Conservation (phyloP, 2,329 filamentous ascomycete genomes). For the Simplicillium sp. region DNA sequence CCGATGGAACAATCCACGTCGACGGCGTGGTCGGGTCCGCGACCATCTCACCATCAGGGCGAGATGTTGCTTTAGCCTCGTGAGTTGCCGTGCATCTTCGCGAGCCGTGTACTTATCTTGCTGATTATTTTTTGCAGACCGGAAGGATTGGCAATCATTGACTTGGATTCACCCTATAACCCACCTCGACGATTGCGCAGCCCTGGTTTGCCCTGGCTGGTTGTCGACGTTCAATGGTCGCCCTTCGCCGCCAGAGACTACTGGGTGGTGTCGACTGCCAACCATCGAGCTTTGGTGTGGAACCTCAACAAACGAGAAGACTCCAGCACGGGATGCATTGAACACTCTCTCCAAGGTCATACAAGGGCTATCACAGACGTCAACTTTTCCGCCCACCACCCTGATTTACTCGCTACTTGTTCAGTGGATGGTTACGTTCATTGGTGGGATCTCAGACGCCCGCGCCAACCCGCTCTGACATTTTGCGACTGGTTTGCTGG, state of each 20-base stretch:
- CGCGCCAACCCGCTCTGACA: constrained; percentile 63
- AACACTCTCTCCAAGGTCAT: constrained; percentile 77
- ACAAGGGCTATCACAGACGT: constrained; percentile 89
- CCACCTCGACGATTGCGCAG: constrained; percentile 72
- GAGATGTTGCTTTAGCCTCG: constrained; percentile 85
- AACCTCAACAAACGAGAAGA: constrained; percentile 76
- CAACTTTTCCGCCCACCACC: constrained; percentile 90
- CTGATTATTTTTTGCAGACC: constrained; percentile 26
- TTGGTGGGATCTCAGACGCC: constrained; percentile 77
- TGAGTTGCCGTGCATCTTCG: constrained; percentile 28
- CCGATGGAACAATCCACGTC: constrained; percentile 75
- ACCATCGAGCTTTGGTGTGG: constrained; percentile 91
- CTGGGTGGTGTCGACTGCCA: constrained; percentile 90
- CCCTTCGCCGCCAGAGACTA: constrained; percentile 83
- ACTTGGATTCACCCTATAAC: constrained; percentile 82
- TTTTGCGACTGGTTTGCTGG: constrained; percentile 93
- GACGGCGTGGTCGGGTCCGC: constrained; percentile 78
- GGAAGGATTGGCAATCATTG: constrained; percentile 82
- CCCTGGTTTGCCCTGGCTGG: constrained; percentile 85
- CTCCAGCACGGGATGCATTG: constrained; percentile 60
- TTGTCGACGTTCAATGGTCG: constrained; percentile 94
- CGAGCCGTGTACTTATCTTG: constrained; percentile 22
- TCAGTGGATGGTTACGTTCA: constrained; percentile 90
- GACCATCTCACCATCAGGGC: constrained; percentile 83
- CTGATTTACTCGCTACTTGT: constrained; percentile 81